Evolutionary conservation across 805 yeast species (phyloP).

Genomic region (Yarrowia bubula): DNA sequence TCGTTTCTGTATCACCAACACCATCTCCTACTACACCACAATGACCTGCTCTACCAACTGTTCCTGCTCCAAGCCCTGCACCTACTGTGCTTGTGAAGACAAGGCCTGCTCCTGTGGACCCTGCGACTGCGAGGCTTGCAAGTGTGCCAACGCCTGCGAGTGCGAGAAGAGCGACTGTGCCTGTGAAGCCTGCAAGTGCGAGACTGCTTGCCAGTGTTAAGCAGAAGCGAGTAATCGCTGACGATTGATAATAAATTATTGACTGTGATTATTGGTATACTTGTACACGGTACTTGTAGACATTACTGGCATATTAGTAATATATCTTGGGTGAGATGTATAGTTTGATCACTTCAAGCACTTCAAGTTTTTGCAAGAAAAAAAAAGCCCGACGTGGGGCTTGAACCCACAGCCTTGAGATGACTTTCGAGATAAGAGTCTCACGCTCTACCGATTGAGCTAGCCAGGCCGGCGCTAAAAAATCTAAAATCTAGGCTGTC

Average conservation of each 20-base stretch:
- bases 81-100: conserved; percentile 21
- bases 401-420: conserved; percentile 23
- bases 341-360: not conserved
- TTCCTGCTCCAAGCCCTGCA: conserved; percentile 27
- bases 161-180: conserved; percentile 18
- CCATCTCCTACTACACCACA: not conserved
- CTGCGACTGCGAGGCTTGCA: conserved; percentile 13
- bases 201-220: conserved; percentile 25
- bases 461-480: not conserved
- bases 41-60: conserved; percentile 29
- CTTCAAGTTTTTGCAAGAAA: not conserved
- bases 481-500: not conserved
- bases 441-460: conserved; percentile 23
- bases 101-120: conserved; percentile 18
- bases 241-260: too few relatives aligned
- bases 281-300: too few relatives aligned
- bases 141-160: conserved; percentile 17
- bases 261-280: too few relatives aligned
- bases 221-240: too few relatives aligned
- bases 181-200: conserved; percentile 25
- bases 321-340: not conserved
- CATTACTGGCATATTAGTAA: too few relatives aligned
- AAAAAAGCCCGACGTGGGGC: conserved; percentile 16
- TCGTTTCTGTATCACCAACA: not conserved
- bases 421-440: not conserved